These are phyloP conservation scores for Kalmanozyma brasiliensis DNA, from an alignment of 1,284 basidiomycete genomes.

Conservation along the genomic window DNA sequence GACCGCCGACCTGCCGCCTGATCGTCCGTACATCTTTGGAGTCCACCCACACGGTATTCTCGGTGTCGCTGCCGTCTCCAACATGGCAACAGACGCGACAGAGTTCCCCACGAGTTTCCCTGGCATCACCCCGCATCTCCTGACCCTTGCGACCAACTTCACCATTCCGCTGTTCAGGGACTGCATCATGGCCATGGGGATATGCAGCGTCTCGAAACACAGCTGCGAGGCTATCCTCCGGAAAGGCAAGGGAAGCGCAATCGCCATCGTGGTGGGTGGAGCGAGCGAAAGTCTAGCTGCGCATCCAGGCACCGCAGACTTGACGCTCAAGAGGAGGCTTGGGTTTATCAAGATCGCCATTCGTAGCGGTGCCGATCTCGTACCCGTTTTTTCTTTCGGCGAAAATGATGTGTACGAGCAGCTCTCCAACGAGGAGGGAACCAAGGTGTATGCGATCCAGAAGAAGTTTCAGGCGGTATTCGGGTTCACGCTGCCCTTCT, in stretches of 20 bases:
- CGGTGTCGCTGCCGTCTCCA: constrained; percentile 82
- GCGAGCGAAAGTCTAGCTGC: constrained; percentile 93
- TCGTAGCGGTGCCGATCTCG: constrained; percentile 75
- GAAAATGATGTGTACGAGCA: constrained; percentile 99
- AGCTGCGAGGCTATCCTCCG: constrained; percentile 89
- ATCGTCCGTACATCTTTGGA: constrained; percentile 91
- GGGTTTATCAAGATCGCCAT: constrained; percentile 98
- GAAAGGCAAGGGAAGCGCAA: constrained; percentile 72
- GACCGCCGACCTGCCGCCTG: constrained; percentile 80
- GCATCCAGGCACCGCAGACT: constrained; percentile 90
- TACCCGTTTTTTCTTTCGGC: constrained; percentile 77
- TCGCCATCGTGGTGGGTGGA: constrained; percentile 95
- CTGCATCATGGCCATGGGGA: constrained; percentile 77
- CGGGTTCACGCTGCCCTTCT: constrained; percentile 95
- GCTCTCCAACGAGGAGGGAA: constrained; percentile 92
- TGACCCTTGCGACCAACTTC: constrained; percentile 89
- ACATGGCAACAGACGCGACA: constrained; percentile 93
- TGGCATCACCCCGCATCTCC: constrained; percentile 88
- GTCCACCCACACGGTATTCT: constrained; percentile 65
- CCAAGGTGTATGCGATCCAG: constrained; percentile 76
- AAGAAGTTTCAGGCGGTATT: constrained; percentile 72
- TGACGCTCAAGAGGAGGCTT: constrained; percentile 79
- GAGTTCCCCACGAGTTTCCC: constrained; percentile 92
- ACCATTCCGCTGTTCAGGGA: constrained; percentile 92
- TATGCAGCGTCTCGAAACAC: constrained; percentile 88